Evolutionary conservation across 129 eudicot genomes (phyloP), one percentile per base, ranked within the genome.

Genomic region (Apium graveolens): DNA sequence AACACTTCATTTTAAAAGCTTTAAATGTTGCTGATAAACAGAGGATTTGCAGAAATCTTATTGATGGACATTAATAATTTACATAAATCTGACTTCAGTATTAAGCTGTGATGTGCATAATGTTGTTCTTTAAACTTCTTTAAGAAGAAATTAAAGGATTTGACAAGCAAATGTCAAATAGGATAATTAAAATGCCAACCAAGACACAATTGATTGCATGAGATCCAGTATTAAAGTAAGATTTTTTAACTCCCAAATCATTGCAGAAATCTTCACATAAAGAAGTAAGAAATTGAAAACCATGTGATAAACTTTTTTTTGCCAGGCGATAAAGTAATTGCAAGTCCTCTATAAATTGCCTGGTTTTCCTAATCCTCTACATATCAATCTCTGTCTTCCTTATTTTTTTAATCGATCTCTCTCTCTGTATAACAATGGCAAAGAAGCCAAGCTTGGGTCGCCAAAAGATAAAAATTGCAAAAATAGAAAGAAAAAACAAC

Each of bases 391-490:
- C 24, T 21, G n/a, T 42, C 17, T 62, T 4, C 24, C 8, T 18
- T 14, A 11, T 7, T 35, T 11, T 4, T 4, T 39, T 39, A 1
- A 10, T 2, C 60, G 16, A n/a, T n/a, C 46, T 3, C 76, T 32
- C 69, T 60, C 68, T 66, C 72, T 65, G 38, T 29, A 1, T 20
- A 39, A 51, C 72, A 70, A 85, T 89, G 93, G 86, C 88, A 39
- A 89, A 87, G 79, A 86, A 83, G 71, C 87, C 89, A 63, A 84
- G 86, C 74, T 41, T 83, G 80, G 93, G 93, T 55, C 89, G 93
- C 48, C 93, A 89, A 81, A 85, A 87, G 85, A 87, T 89, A 46
- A 81, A 81, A 51, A 82, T 85, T 18, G 85, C 82, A 2, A 83
- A 85, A 81, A 89, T 89, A 18, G 86, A 89, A 73, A 85, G 78